phyloP scores from a whole-genome alignment of 495 filamentous ascomycete species.

The Trypethelium eluteriae region DNA sequence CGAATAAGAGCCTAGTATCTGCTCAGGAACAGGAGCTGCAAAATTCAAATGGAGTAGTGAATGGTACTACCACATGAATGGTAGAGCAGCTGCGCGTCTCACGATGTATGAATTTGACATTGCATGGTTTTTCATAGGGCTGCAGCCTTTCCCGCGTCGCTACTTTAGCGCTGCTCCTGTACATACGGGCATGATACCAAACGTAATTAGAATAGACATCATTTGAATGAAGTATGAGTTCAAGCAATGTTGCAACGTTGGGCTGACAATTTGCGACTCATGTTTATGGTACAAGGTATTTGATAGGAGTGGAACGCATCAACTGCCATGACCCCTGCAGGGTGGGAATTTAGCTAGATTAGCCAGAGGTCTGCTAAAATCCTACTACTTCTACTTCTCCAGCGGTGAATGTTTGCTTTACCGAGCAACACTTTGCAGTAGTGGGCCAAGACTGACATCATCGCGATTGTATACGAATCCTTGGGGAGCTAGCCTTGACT shows the following conservation, averaged over 20 bases:
- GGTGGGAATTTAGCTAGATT: not conserved
- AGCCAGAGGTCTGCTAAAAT: not conserved
- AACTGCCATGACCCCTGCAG: not conserved
- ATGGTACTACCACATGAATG: not conserved
- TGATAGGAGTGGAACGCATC: too few species aligned
- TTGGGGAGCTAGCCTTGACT: too few species aligned
- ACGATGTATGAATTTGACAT: not conserved
- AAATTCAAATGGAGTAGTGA: not conserved
- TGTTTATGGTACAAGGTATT: too few species aligned
- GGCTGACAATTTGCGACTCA: too few species aligned
- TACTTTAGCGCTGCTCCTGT: too few species aligned
- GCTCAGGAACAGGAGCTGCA: conserved; percentile 14
- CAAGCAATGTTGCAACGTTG: too few species aligned
- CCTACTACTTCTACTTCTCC: not conserved
- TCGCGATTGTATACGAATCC: not conserved
- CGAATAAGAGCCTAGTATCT: conserved; percentile 47
- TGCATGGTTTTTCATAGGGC: not conserved
- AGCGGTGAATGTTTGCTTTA: not conserved
- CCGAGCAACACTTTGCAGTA: not conserved
- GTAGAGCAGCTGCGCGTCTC: not conserved
- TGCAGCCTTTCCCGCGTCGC: too few species aligned
- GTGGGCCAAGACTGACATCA: not conserved
- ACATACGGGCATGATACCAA: too few species aligned
- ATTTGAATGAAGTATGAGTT: too few species aligned
- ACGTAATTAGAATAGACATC: too few species aligned